A percentile compares a stretch with the other conserved stretches of the same genome.
Conservation (phyloP, 208 protist species). For the Leishmania martiniquensis region DNA sequence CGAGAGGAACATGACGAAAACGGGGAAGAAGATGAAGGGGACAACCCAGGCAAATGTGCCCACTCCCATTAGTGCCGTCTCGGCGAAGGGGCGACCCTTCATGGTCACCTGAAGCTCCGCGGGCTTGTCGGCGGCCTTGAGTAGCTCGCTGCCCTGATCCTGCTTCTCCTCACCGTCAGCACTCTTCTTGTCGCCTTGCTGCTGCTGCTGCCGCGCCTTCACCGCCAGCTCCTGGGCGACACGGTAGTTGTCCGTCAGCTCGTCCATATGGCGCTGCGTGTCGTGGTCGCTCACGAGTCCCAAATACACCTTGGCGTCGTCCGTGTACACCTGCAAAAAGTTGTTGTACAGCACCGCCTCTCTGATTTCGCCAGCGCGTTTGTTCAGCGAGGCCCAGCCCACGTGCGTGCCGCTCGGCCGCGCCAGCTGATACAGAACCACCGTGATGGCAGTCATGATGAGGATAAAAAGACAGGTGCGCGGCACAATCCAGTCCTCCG, state of each 20-base stretch:
- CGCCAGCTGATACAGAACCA: constrained; percentile 51
- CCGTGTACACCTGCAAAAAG: constrained; percentile 67
- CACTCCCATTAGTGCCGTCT: constrained; percentile 62
- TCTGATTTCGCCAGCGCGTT: constrained; percentile 43
- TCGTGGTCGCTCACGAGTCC: constrained; percentile 60
- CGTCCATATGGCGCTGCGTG: constrained; percentile 61
- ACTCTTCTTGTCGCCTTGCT: constrained; percentile 12
- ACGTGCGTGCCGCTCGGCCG: constrained; percentile 44
- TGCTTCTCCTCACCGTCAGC: constrained; percentile 4
- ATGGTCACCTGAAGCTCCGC: constrained; percentile 46
- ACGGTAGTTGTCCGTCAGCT: constrained; percentile 38
- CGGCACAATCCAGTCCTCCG: constrained; percentile 58
- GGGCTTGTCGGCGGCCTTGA: constrained; percentile 18
- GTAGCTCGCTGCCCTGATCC: background rate
- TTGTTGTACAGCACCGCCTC: constrained; percentile 55
- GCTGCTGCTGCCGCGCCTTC: constrained; percentile 41
- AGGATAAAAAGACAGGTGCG: constrained; percentile 67
- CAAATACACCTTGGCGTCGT: constrained; percentile 53
- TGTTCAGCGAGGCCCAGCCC: constrained; percentile 54
- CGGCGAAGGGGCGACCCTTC: constrained; percentile 54
- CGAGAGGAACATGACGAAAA: constrained; percentile 77
- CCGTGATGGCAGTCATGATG: constrained; percentile 45
- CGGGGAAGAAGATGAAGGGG: constrained; percentile 86
- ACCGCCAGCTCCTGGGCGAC: constrained; percentile 17
- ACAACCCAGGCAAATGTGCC: constrained; percentile 80